Evolutionary conservation across 805 yeast genomes (phyloP).

Genomic region (Pichia occidentalis): DNA sequence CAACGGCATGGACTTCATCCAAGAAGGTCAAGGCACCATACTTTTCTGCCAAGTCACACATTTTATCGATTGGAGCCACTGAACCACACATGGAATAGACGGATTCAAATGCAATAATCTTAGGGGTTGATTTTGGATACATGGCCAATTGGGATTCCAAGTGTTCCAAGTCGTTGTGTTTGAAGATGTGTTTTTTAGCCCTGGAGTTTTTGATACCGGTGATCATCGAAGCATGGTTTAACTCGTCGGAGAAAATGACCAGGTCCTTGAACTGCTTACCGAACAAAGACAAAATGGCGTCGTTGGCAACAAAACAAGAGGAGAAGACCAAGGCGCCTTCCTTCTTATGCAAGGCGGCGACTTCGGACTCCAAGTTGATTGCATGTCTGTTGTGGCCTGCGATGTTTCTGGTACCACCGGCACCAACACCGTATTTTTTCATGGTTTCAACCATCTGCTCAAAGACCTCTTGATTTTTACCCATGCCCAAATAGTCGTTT

Average conservation of each 20-base stretch:
- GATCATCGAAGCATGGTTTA: constrained; percentile 98
- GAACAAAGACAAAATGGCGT: constrained; percentile 82
- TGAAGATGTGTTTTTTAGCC: constrained; percentile 81
- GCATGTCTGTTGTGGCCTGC: constrained; percentile 96
- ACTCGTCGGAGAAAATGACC: constrained; percentile 86
- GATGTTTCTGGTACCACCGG: constrained; percentile 98
- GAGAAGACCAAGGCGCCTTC: constrained; percentile 93
- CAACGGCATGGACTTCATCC: constrained; percentile 99
- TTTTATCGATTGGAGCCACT: constrained; percentile 84
- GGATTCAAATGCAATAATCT: constrained; percentile 92
- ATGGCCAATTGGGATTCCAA: constrained; percentile 70
- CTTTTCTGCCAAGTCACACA: constrained; percentile 94
- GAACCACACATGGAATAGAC: constrained; percentile 99
- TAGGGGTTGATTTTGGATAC: constrained; percentile 85
- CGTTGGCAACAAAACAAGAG: constrained; percentile 95
- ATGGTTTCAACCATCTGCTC: constrained; percentile 72
- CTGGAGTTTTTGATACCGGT: constrained; percentile 90
- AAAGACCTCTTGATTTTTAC: constrained; percentile 68
- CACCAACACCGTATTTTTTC: constrained; percentile 93
- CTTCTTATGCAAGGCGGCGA: constrained; percentile 88
- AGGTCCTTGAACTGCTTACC: constrained; percentile 88
- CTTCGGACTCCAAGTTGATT: constrained; percentile 74
- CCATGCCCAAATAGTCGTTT: constrained; percentile 95
- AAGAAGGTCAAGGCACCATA: constrained; percentile 95
- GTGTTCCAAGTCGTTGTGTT: constrained; percentile 82